Base-by-base conservation (phyloP, 2,329 filamentous ascomycete species). In the Chrysoporthe austroafricana region DNA sequence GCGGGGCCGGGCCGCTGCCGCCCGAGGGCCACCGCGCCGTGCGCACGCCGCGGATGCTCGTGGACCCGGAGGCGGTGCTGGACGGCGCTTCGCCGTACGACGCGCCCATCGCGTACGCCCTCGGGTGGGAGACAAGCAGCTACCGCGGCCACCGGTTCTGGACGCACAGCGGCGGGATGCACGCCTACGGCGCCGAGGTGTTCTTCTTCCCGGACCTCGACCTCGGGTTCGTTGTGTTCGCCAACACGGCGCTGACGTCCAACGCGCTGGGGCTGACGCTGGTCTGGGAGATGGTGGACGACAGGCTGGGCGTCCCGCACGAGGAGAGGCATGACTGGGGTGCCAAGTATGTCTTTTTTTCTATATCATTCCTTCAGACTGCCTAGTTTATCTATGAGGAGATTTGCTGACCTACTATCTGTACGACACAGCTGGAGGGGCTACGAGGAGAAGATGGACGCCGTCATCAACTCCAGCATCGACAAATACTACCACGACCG, bases 61-160 rank as follows among this genome's bases (percentile, higher is more conserved):
- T 69, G 4, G 64, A 63, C 21, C 69, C 70, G 1, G 39, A 26
- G 14, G 21, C 16, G 21, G 21, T 52, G 44, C 54, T 63, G 62
- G 62, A 70, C 2, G 42, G 32, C 6, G 42, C 48, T 7, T 57
- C 52, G 4, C 62, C 71, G 18, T 76, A 74, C 71, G 75, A 81
- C 72, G 62, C 77, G 65, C 64, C 76, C 6, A n/a, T 70, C 44
- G 70, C 75, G 54, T 85, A 84, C 70, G 76, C 80, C 57, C 75
- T 83, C 4, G 81, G 82, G 16, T 79, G 82, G 77, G 57, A 67
- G 2, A 72, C 73, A 1, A 75, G 73, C 39, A 77, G 78, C 32
- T 85, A 84, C 69, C 75, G 76, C 48, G 82, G 82, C 0, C 78
- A 83, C 59, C 70, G 78, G 42, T 72, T 84, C 26, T 79, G 79